Conservation (phyloP, 345 rosid species). For the Aegle marmelos region DNA sequence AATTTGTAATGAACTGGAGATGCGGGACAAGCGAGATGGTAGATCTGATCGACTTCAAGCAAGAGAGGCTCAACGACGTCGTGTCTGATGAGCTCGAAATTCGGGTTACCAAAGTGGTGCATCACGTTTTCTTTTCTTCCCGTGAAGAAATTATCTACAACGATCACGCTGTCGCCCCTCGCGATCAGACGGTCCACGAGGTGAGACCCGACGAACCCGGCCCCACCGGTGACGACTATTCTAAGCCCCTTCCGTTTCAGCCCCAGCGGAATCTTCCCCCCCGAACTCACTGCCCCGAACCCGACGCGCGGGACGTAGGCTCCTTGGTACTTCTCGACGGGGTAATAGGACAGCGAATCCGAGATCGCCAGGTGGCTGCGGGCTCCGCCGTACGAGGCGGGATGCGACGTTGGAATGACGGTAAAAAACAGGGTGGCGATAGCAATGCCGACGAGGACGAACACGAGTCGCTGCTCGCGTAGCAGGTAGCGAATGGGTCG, state of each 20-base stretch:
- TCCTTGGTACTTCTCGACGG: slow-evolving; percentile 18
- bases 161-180: slow-evolving; percentile 94
- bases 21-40: slow-evolving; percentile 97
- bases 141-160: slow-evolving; percentile 97
- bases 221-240: slow-evolving; percentile 95
- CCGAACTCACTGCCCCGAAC: slow-evolving; percentile 35
- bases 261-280: slow-evolving; percentile 87
- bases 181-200: slow-evolving; percentile 89
- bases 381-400: background rate
- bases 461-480: slow-evolving; percentile 89
- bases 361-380: slow-evolving; percentile 26
- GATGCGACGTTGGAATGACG: slow-evolving; percentile 38
- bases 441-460: slow-evolving; percentile 81
- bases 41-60: slow-evolving; percentile 99
- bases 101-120: slow-evolving; percentile 94
- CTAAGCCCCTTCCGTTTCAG: slow-evolving; percentile 74
- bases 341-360: slow-evolving; percentile 28
- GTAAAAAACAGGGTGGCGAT: slow-evolving; percentile 74
- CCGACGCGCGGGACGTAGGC: slow-evolving; percentile 34
- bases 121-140: slow-evolving; percentile 94
- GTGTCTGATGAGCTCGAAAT: slow-evolving; percentile 89
- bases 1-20: slow-evolving; percentile 97
- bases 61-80: slow-evolving; percentile 93
- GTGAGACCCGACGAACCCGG: slow-evolving; percentile 99
- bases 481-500: slow-evolving; percentile 78